These are phyloP conservation scores for Pythium diclinum DNA, from an alignment of 352 stramenopile species.

Conservation along the genomic window DNA sequence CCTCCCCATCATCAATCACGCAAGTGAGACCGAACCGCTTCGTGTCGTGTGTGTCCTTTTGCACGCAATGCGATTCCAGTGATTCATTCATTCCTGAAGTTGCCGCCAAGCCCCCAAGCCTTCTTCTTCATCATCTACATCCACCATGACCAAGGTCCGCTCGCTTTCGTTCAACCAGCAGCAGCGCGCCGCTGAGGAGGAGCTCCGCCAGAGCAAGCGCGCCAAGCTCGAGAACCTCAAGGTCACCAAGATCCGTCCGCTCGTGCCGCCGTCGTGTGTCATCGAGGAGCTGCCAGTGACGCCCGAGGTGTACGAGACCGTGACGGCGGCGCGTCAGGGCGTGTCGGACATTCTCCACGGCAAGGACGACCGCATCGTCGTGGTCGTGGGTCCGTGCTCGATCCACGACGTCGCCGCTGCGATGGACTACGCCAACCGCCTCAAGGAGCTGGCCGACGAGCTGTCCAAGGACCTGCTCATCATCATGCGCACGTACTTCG, in stretches of 20 bases:
- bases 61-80: not conserved
- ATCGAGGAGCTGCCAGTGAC: slow-evolving; percentile 76
- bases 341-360: slow-evolving; percentile 63
- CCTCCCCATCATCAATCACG: not conserved
- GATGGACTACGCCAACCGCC: slow-evolving; percentile 65
- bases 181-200: slow-evolving; percentile 28
- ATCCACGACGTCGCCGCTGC: slow-evolving; percentile 78
- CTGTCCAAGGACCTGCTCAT: slow-evolving; percentile 65
- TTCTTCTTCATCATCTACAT: not conserved
- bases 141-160: slow-evolving; percentile 33
- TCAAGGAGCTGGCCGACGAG: slow-evolving; percentile 55
- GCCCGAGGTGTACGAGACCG: slow-evolving; percentile 60
- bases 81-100: slow-evolving; percentile 25
- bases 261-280: slow-evolving; percentile 64
- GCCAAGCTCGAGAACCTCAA: slow-evolving; percentile 69
- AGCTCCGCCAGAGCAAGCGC: slow-evolving; percentile 47
- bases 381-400: slow-evolving; percentile 77
- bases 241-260: slow-evolving; percentile 65
- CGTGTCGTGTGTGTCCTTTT: not conserved
- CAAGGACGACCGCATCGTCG: slow-evolving; percentile 66
- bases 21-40: not conserved
- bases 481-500: slow-evolving; percentile 88
- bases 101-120: slow-evolving; percentile 8
- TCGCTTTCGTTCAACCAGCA: slow-evolving; percentile 16
- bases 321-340: slow-evolving; percentile 45